Percentiles rank a stretch among this genome's conserved stretches.
Evolutionary conservation across 1,284 basidiomycete genomes (phyloP).

Genomic region (Sanghuangporus sanghuang): DNA sequence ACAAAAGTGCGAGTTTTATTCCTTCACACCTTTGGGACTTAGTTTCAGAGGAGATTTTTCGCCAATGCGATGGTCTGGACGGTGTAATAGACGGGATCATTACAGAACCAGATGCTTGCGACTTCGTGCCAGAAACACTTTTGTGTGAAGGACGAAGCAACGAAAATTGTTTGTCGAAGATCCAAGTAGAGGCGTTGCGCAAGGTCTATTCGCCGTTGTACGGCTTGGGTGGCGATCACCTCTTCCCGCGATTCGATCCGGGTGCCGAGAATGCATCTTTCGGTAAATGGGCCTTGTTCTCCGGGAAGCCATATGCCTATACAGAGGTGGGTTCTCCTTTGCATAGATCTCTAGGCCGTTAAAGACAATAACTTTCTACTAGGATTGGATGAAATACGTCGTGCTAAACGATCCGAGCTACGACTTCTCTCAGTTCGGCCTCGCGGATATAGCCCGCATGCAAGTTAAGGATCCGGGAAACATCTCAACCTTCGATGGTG

Average conservation of each 20-base stretch:
- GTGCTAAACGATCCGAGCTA: conserved; percentile 16
- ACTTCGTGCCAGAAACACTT: conserved; percentile 24
- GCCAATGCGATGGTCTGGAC: conserved; percentile 32
- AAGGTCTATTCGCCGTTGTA: conserved; percentile 29
- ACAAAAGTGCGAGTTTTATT: conserved; percentile 21
- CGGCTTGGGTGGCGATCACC: conserved; percentile 26
- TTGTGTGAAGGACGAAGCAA: conserved; percentile 22
- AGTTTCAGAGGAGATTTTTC: conserved; percentile 25
- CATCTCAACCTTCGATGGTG: conserved; percentile 16
- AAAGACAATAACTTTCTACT: neutral
- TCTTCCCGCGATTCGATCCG: conserved; percentile 26
- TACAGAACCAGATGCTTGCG: conserved; percentile 26
- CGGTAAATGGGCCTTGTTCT: conserved; percentile 3
- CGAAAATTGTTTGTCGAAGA: conserved; percentile 27
- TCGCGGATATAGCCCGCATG: conserved; percentile 16
- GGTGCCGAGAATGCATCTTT: conserved; percentile 17
- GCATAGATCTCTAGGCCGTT: neutral
- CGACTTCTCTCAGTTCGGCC: conserved; percentile 13
- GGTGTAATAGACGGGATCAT: conserved; percentile 31
- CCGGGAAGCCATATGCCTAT: neutral
- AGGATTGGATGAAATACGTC: conserved; percentile 20
- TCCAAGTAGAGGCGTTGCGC: conserved; percentile 30
- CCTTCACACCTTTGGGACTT: conserved; percentile 21
- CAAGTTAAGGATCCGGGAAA: conserved; percentile 16
- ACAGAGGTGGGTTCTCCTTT: conserved; percentile 4